Evolutionary conservation across 116 monocot genomes (phyloP).

Genomic region (Phalaenopsis hybrid): DNA sequence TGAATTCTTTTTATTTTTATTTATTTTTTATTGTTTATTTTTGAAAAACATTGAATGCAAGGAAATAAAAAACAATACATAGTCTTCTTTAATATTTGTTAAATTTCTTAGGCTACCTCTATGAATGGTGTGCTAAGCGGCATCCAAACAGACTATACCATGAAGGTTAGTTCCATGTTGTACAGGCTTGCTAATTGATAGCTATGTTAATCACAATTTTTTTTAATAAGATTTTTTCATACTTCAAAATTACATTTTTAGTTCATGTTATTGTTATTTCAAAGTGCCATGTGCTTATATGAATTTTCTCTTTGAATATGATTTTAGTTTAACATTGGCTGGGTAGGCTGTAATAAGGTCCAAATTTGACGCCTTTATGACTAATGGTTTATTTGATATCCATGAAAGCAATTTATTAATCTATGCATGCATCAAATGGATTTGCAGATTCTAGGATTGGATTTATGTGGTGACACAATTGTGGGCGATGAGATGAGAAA

Average conservation of each 20-base stretch:
- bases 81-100: constrained; percentile 1
- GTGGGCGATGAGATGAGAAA: constrained; percentile 62
- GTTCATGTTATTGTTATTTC: background rate
- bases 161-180: constrained; percentile 9
- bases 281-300: background rate
- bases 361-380: background rate
- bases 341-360: background rate
- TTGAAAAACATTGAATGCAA: background rate
- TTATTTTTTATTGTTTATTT: background rate
- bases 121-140: constrained; percentile 54
- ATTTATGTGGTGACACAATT: constrained; percentile 13
- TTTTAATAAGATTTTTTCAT: no score
- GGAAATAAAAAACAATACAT: background rate
- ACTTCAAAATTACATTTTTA: background rate
- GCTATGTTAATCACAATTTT: no score
- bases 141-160: constrained; percentile 54
- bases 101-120: constrained; percentile 59
- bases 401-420: background rate
- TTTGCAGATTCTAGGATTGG: constrained; percentile 53
- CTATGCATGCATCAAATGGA: background rate
- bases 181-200: background rate
- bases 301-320: background rate
- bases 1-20: background rate
- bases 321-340: background rate
- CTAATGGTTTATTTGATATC: background rate